These are phyloP conservation scores for Chaetomium globosum DNA, from an alignment of 2,329 filamentous ascomycete genomes.

Conservation along the genomic window DNA sequence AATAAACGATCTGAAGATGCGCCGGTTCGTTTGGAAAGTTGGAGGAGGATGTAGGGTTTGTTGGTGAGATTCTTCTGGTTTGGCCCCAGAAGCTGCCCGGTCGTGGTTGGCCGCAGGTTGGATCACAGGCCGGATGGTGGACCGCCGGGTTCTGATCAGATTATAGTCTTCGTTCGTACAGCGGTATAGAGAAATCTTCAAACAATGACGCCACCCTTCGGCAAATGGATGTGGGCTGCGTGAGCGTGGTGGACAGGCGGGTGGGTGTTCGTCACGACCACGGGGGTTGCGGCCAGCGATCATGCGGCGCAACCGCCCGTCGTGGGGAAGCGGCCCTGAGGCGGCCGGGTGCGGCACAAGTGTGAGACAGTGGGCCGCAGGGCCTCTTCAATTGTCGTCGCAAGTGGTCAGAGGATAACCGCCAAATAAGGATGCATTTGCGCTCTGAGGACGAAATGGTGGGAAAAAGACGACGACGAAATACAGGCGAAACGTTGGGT, in stretches of 20 bases:
- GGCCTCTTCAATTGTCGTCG: conserved; percentile 20
- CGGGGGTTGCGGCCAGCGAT: conserved; percentile 25
- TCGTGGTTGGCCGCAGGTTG: conserved; percentile 2
- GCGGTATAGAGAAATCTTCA: conserved; percentile 15
- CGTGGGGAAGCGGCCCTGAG: conserved; percentile 23
- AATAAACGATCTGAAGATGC: conserved; percentile 12
- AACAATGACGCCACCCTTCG: conserved; percentile 19
- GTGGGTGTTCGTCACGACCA: conserved; percentile 10
- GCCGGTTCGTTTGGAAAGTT: conserved; percentile 6
- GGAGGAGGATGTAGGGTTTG: conserved; percentile 9
- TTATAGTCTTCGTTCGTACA: conserved; percentile 10
- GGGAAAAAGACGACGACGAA: background rate
- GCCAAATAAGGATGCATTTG: conserved; percentile 16
- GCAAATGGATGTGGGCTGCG: conserved; percentile 1
- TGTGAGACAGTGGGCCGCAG: conserved; percentile 27
- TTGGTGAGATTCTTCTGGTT: background rate
- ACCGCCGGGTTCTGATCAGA: conserved; percentile 1
- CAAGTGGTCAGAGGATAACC: conserved; percentile 21
- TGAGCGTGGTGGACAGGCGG: conserved; percentile 6
- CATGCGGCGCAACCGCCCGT: conserved; percentile 27
- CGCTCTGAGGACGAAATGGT: background rate
- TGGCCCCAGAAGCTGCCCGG: conserved; percentile 4
- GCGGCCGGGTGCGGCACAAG: conserved; percentile 24
- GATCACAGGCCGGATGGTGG: conserved; percentile 13
- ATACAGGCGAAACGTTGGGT: conserved; percentile 23